phyloP scores from a whole-genome alignment of 2,329 filamentous ascomycete genomes.

The Colletotrichum sp. region DNA sequence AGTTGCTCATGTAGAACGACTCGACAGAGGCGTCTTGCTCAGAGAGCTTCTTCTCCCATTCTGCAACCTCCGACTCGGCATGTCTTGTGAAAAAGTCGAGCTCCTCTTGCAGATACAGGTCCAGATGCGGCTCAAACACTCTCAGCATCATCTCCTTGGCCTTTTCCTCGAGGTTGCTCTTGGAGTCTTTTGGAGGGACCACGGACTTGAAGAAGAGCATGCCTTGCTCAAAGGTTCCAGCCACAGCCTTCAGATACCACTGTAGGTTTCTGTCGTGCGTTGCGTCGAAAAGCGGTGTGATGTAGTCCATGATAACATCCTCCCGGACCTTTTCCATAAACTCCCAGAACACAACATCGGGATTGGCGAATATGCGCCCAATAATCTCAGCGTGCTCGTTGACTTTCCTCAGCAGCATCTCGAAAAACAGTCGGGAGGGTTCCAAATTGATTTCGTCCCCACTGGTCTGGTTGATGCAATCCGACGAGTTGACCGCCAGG shows the following conservation, averaged over 20 bases:
- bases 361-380: conserved; percentile 79
- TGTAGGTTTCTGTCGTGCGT: conserved; percentile 77
- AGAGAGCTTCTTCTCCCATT: conserved; percentile 90
- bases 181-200: conserved; percentile 67
- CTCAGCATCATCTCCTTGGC: conserved; percentile 71
- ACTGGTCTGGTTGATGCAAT: conserved; percentile 76
- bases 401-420: conserved; percentile 72
- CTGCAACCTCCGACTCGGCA: conserved; percentile 76
- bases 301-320: conserved; percentile 85
- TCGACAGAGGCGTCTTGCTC: conserved; percentile 92
- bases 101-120: conserved; percentile 91
- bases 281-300: conserved; percentile 86
- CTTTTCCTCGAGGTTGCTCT: conserved; percentile 65
- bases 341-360: conserved; percentile 73
- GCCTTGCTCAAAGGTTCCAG: conserved; percentile 86
- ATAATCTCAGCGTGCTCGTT: conserved; percentile 86
- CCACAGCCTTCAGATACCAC: conserved; percentile 84
- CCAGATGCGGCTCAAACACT: conserved; percentile 91
- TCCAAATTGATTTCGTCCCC: conserved; percentile 76
- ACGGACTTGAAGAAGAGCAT: conserved; percentile 78
- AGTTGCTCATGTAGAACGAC: conserved; percentile 93
- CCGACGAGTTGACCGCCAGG: conserved; percentile 71
- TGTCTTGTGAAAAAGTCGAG: conserved; percentile 81
- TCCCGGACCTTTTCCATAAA: conserved; percentile 85
- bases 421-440: conserved; percentile 83